phyloP scores from a whole-genome alignment of 768 basidiomycete genomes.

The Neoboletus magnificus region DNA sequence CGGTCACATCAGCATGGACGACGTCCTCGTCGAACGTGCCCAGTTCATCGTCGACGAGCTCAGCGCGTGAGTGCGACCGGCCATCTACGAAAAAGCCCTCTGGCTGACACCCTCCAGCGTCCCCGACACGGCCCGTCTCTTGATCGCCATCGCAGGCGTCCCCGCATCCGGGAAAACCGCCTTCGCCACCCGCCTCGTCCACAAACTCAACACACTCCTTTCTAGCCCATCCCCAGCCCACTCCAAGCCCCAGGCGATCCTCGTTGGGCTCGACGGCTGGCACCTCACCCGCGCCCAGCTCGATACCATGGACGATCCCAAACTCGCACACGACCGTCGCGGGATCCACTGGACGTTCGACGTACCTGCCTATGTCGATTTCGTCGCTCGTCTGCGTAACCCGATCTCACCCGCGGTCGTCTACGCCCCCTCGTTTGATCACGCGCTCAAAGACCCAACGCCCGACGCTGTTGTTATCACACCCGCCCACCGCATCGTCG shows the following conservation, averaged over 20 bases:
- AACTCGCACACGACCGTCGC: conserved; percentile 71
- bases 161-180: conserved; percentile 90
- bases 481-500: conserved; percentile 68
- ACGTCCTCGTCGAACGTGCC: conserved; percentile 39
- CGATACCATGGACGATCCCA: conserved; percentile 70
- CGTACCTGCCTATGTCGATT: conserved; percentile 62
- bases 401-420: conserved; percentile 29
- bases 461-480: conserved; percentile 55
- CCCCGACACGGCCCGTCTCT: conserved; percentile 40
- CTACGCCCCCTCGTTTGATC: conserved; percentile 82
- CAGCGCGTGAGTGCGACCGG: conserved; percentile 31
- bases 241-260: conserved; percentile 40
- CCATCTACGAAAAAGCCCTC: background rate
- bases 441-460: conserved; percentile 82
- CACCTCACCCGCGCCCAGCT: conserved; percentile 80
- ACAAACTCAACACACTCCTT: conserved; percentile 48
- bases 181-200: conserved; percentile 57
- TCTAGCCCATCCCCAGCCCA: background rate
- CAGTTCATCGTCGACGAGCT: conserved; percentile 36
- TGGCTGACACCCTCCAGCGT: conserved; percentile 1
- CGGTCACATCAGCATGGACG: conserved; percentile 29
- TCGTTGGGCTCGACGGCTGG: conserved; percentile 90
- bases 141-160: conserved; percentile 72
- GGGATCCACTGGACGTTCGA: conserved; percentile 95
- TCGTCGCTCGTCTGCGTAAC: conserved; percentile 54